Percentiles rank a stretch among this genome's conserved stretches.
These are phyloP conservation scores for Zangia roseola DNA, from an alignment of 768 basidiomycete species.

Conservation along the genomic window DNA sequence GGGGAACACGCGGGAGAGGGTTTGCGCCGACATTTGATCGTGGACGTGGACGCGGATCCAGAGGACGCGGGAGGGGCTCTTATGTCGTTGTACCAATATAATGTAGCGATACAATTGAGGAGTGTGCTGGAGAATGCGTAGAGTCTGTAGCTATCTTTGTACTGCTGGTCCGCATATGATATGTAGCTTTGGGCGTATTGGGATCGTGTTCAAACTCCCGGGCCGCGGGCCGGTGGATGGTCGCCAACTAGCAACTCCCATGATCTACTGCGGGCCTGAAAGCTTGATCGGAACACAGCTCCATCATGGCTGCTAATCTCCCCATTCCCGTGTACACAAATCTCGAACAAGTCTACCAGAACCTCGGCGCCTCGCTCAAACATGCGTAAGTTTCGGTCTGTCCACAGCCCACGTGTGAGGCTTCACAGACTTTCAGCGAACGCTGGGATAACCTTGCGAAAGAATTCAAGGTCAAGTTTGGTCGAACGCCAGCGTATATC, in stretches of 20 bases:
- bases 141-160: slow-evolving; percentile 6
- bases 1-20: too few species aligned
- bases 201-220: too few species aligned
- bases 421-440: slow-evolving; percentile 26
- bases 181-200: too few species aligned
- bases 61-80: slow-evolving; percentile 33
- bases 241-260: too few species aligned
- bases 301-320: slow-evolving; percentile 50
- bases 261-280: too few species aligned
- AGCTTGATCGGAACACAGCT: too few species aligned
- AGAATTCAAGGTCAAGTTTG: slow-evolving; percentile 64
- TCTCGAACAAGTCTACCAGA: slow-evolving; percentile 54
- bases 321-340: slow-evolving; percentile 62
- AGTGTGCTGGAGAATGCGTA: neutral
- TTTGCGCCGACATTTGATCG: slow-evolving; percentile 28
- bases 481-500: slow-evolving; percentile 65
- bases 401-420: too few species aligned
- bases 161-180: too few species aligned
- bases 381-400: slow-evolving; percentile 39
- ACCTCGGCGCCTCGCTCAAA: slow-evolving; percentile 50
- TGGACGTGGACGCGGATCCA: slow-evolving; percentile 30
- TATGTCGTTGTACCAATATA: slow-evolving; percentile 5
- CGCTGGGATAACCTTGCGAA: slow-evolving; percentile 62
- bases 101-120: neutral
- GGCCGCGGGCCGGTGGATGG: too few species aligned